Conservation (phyloP, 1,284 basidiomycete species). For the Ustilago nuda region DNA sequence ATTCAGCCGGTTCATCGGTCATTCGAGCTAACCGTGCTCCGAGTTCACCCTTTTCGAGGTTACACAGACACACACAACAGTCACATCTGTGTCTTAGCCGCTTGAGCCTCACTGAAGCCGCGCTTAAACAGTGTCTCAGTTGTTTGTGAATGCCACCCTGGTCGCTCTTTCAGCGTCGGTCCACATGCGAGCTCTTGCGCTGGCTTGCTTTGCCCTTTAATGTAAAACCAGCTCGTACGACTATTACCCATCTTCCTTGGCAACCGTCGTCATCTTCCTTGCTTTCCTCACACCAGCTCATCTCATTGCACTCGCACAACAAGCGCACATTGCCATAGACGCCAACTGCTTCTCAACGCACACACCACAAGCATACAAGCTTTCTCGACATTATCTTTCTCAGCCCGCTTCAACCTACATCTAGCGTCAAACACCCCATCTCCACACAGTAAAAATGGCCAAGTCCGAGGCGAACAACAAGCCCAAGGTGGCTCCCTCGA, state of each 20-base stretch:
- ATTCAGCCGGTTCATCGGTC: constrained; percentile 38
- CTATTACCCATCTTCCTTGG: background rate
- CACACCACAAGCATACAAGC: constrained; percentile 7
- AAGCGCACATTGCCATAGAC: background rate
- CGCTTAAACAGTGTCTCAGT: too few relatives aligned
- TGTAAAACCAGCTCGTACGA: too few relatives aligned
- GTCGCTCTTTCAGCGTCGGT: constrained; percentile 5
- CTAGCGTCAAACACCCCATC: background rate
- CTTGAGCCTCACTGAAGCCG: background rate
- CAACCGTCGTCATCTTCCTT: background rate
- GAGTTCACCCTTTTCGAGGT: background rate
- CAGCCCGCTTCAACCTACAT: background rate
- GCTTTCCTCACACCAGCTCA: background rate
- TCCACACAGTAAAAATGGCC: constrained; percentile 22
- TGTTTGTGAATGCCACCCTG: background rate
- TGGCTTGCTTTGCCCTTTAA: background rate
- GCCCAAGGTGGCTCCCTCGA: constrained; percentile 66
- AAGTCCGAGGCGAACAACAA: constrained; percentile 51
- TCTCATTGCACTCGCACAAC: background rate
- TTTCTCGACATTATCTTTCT: background rate
- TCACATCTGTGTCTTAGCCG: background rate
- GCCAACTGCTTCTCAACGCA: background rate
- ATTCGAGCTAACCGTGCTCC: constrained; percentile 29
- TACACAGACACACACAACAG: background rate
- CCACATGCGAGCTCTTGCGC: constrained; percentile 2